Evolutionary conservation across 169 alveolate genomes (phyloP).

Genomic region (Plasmodium yoelii): DNA sequence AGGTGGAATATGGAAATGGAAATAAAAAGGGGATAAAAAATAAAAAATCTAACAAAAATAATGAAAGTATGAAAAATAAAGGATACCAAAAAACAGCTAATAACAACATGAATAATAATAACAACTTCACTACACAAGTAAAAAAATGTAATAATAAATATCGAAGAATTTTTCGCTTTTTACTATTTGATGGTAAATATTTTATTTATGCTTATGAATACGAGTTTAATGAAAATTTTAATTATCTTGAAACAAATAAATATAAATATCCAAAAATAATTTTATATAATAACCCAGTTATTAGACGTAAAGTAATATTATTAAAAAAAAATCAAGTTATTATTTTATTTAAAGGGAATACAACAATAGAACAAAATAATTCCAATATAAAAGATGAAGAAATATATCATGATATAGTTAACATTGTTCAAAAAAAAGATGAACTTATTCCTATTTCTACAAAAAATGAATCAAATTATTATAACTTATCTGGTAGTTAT

Average conservation of each 20-base stretch:
- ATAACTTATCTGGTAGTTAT: too few species aligned
- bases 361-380: not conserved
- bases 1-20: not conserved
- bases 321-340: constrained; percentile 39
- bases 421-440: not conserved
- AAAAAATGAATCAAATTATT: too few species aligned
- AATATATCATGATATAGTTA: too few species aligned
- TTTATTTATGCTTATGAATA: constrained; percentile 74
- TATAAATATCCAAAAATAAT: constrained; percentile 73
- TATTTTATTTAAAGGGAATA: constrained; percentile 54
- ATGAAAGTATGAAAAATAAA: not conserved
- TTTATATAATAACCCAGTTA: constrained; percentile 61
- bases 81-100: too few species aligned
- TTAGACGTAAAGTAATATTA: constrained; percentile 55
- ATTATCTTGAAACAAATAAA: constrained; percentile 45
- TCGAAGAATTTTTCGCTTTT: constrained; percentile 66
- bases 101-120: too few species aligned
- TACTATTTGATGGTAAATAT: constrained; percentile 65
- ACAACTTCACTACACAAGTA: not conserved
- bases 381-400: too few species aligned
- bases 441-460: not conserved
- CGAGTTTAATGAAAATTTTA: constrained; percentile 60
- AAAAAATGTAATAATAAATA: constrained; percentile 9
- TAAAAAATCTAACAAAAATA: not conserved
- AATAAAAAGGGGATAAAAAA: not conserved